Evolutionary conservation across 495 filamentous ascomycete species (phyloP).

Genomic region (Podospora bellae-mahoneyi): DNA sequence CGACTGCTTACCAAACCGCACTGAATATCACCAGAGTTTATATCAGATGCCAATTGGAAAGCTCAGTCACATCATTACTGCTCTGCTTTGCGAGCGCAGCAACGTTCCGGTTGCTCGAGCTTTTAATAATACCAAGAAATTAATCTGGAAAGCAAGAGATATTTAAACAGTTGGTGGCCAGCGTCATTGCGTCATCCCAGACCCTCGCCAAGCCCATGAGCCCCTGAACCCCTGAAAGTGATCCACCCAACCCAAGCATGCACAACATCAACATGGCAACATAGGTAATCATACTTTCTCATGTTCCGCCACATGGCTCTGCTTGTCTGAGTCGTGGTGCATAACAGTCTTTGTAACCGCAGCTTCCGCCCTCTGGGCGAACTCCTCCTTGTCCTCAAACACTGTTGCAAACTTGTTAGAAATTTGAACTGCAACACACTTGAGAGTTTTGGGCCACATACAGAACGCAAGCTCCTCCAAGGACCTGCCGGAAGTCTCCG

Average conservation of each 20-base stretch:
- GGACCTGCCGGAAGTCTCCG: slow-evolving; percentile 58
- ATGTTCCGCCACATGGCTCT: slow-evolving; percentile 8
- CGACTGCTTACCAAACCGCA: no score
- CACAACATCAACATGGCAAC: neutral
- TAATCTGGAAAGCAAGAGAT: no score
- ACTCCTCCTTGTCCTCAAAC: slow-evolving; percentile 27
- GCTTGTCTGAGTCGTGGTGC: slow-evolving; percentile 13
- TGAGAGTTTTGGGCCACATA: slow-evolving; percentile 35
- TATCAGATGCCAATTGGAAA: no score
- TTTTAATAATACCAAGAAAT: no score
- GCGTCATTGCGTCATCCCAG: no score
- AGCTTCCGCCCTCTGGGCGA: slow-evolving; percentile 15
- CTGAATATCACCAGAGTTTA: no score
- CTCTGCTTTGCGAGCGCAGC: no score
- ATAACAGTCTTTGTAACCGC: slow-evolving; percentile 19
- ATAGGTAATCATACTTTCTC: neutral
- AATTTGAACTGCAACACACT: neutral
- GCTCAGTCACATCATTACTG: no score
- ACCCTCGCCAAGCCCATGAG: neutral
- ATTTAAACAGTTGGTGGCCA: no score
- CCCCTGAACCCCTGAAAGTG: neutral
- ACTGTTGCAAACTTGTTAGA: slow-evolving; percentile 12
- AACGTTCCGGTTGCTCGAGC: no score
- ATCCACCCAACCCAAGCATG: neutral
- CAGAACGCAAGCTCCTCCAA: slow-evolving; percentile 64